Evolutionary conservation across 148 eudicot genomes (phyloP), one percentile per base, ranked within the genome.

Genomic region (Fagopyrum tataricum): DNA sequence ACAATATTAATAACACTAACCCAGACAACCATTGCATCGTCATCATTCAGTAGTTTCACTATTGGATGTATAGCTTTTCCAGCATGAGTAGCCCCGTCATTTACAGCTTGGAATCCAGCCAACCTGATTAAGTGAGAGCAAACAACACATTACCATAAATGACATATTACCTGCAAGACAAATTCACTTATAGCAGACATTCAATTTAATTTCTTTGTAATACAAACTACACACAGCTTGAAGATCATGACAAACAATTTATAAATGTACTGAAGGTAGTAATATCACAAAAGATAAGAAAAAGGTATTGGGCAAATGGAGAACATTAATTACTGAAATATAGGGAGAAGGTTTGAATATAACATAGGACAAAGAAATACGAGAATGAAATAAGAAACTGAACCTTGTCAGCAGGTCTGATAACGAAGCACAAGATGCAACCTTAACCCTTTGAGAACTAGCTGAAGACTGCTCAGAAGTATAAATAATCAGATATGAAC

Each of bases 371-470:
- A 13, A n/a, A n/a, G n/a, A n/a, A n/a, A 11, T 13, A 9, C 10
- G n/a, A 72, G 59, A 7, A 23, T 26, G 23, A 73, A 76, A 4
- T 23, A n/a, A 24, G 71, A 79, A 74, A 23, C 61, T 81, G 67
- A 74, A 93, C 98, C 98, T 95, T 76, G 88, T 81, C 78, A 95
- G 62, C 56, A 95, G 73, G 79, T 91, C 98, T 58, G 98, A 91
- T 23, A 88, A 58, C 39, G 96, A 87, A 73, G 90, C 96, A 75
- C 91, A 95, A 66, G 93, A 83, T 78, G 93, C 93, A 69, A 87
- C 83, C 85, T 80, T 95, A 76, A 90, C 90, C 74, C 84, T 79
- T 76, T 87, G 87, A 74, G 97, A 87, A 80, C 77, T 87, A 68
- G 83, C 85, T n/a, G 85, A 81, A 71, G 83, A 55, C 98, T 95